Percentiles rank a stretch among this genome's conserved stretches.
Conservation (phyloP, 2,329 filamentous ascomycete species). For the Penicillium expansum region DNA sequence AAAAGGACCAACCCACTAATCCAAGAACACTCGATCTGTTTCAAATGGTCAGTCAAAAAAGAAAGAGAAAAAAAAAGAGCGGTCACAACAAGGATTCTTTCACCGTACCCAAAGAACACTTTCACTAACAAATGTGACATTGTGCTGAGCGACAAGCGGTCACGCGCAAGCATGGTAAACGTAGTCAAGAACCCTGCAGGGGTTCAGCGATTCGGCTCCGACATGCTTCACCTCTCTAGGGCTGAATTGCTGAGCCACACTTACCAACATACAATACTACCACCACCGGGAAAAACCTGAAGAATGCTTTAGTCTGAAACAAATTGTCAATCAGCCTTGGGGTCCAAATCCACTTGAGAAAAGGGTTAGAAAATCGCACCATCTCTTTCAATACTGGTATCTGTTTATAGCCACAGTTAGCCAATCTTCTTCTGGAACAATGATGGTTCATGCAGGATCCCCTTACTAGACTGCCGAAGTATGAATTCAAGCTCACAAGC, state of each 20-base stretch:
- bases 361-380: slow-evolving; percentile 47
- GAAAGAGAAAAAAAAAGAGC: slow-evolving; percentile 13
- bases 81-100: slow-evolving; percentile 16
- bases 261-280: slow-evolving; percentile 74
- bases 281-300: slow-evolving; percentile 77
- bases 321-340: slow-evolving; percentile 28
- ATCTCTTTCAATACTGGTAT: slow-evolving; percentile 92
- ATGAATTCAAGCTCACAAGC: slow-evolving; percentile 79
- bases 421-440: slow-evolving; percentile 3
- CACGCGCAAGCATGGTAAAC: slow-evolving; percentile 59
- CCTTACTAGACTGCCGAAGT: slow-evolving; percentile 62
- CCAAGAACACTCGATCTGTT: slow-evolving; percentile 55
- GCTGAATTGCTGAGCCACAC: slow-evolving; percentile 21
- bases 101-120: slow-evolving; percentile 58
- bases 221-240: slow-evolving; percentile 2
- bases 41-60: slow-evolving; percentile 17
- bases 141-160: slow-evolving; percentile 53
- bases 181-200: slow-evolving; percentile 75
- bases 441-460: slow-evolving; percentile 8
- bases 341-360: neutral
- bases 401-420: slow-evolving; percentile 35
- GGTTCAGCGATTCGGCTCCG: slow-evolving; percentile 5
- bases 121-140: slow-evolving; percentile 62
- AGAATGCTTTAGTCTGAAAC: slow-evolving; percentile 71
- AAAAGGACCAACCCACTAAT: slow-evolving; percentile 49